Evolutionary conservation across 2,329 filamentous ascomycete genomes (phyloP).

Genomic region (Sarocladium oryzae): DNA sequence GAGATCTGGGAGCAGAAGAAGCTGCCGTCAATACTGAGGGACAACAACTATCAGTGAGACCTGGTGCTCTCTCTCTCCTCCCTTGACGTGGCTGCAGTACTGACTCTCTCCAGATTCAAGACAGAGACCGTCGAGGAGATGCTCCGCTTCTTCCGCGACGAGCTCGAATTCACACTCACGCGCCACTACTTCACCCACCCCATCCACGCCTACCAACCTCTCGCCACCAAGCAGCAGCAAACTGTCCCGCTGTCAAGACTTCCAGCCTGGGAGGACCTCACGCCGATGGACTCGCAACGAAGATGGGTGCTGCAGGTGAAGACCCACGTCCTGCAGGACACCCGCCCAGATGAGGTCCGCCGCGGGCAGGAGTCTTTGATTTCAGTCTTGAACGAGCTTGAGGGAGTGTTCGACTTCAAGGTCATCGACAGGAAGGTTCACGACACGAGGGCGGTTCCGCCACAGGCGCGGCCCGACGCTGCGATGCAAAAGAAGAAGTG

Average conservation of each 20-base stretch:
- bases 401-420: slow-evolving; percentile 46
- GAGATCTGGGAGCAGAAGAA: slow-evolving; percentile 48
- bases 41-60: slow-evolving; percentile 47
- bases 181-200: slow-evolving; percentile 37
- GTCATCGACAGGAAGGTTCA: slow-evolving; percentile 45
- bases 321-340: slow-evolving; percentile 48
- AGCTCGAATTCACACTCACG: slow-evolving; percentile 46
- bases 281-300: slow-evolving; percentile 40
- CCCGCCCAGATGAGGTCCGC: slow-evolving; percentile 50
- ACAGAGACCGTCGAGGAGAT: slow-evolving; percentile 48
- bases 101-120: slow-evolving; percentile 34
- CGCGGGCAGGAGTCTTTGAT: slow-evolving; percentile 47
- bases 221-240: slow-evolving; percentile 18
- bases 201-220: slow-evolving; percentile 24
- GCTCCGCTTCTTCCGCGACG: slow-evolving; percentile 46
- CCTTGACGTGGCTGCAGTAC: too few species aligned
- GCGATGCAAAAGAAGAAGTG: slow-evolving; percentile 24
- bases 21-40: slow-evolving; percentile 39
- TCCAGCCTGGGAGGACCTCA: slow-evolving; percentile 40
- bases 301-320: slow-evolving; percentile 52
- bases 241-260: slow-evolving; percentile 23
- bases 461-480: slow-evolving; percentile 21
- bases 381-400: slow-evolving; percentile 38
- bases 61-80: too few species aligned
- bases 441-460: slow-evolving; percentile 40